A percentile compares a stretch with the other conserved stretches of the same genome.
phyloP scores from a whole-genome alignment of 768 basidiomycete genomes.

The Mycena epipterygia region DNA sequence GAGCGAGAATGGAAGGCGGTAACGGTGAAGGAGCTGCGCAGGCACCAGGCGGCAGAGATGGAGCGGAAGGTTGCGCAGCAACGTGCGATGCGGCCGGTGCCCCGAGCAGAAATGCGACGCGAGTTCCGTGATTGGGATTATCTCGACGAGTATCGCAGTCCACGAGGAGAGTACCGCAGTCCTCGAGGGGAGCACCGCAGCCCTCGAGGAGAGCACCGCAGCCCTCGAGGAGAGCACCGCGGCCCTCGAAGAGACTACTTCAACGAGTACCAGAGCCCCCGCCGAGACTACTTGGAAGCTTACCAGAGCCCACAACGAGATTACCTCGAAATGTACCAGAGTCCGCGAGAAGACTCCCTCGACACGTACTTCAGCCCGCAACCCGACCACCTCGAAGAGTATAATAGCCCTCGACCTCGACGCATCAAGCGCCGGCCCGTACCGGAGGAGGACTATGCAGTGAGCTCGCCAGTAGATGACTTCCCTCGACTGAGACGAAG shows the following conservation, averaged over 20 bases:
- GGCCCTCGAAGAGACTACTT: neutral
- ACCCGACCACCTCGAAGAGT: neutral
- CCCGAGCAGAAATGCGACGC: neutral
- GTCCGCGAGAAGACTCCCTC: neutral
- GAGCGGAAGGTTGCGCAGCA: conserved; percentile 23
- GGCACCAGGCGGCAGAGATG: conserved; percentile 27
- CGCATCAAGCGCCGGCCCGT: neutral
- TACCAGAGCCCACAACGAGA: neutral
- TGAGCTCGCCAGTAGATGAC: conserved; percentile 31
- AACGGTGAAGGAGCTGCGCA: conserved; percentile 30
- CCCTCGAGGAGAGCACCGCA: neutral
- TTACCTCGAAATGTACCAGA: no score
- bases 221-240: conserved; percentile 6
- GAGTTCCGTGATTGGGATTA: conserved; percentile 21
- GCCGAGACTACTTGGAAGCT: neutral
- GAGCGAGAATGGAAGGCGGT: conserved; percentile 35
- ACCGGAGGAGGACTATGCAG: conserved; percentile 20
- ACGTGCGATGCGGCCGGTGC: conserved; percentile 24
- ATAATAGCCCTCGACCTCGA: conserved; percentile 8
- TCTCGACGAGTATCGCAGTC: conserved; percentile 10
- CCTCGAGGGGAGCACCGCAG: neutral
- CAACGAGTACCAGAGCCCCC: conserved; percentile 13
- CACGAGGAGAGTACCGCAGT: neutral
- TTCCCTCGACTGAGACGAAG: conserved; percentile 28
- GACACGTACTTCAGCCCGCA: conserved; percentile 16